A percentile compares a stretch with the other conserved stretches of the same genome.
These are phyloP conservation scores for Cutaneotrichosporon mucoides DNA, from an alignment of 1,284 basidiomycete genomes.

Conservation along the genomic window DNA sequence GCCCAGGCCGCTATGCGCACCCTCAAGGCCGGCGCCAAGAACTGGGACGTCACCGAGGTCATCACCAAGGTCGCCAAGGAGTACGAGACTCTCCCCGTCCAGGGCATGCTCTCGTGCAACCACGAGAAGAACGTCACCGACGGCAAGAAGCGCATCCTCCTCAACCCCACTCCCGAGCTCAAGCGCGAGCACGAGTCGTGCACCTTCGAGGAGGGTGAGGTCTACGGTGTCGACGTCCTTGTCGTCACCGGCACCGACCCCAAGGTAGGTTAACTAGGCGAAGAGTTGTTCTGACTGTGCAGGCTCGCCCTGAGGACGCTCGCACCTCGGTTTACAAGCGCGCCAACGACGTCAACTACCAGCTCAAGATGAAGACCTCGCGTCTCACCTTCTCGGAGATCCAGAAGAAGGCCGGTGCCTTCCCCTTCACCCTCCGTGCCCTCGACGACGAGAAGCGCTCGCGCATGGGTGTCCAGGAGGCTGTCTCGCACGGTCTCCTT, in stretches of 20 bases:
- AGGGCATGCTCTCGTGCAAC: conserved; percentile 60
- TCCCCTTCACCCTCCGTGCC: conserved; percentile 93
- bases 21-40: conserved; percentile 85
- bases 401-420: conserved; percentile 93
- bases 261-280: conserved; percentile 57
- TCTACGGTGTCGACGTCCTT: conserved; percentile 92
- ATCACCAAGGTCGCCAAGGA: conserved; percentile 68
- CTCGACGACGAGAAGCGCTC: conserved; percentile 94
- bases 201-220: conserved; percentile 88
- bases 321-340: conserved; percentile 92
- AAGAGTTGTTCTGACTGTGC: not conserved
- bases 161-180: conserved; percentile 79
- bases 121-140: conserved; percentile 92
- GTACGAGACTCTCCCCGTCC: conserved; percentile 82
- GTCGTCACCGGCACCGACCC: conserved; percentile 83
- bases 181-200: conserved; percentile 77
- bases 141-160: conserved; percentile 91
- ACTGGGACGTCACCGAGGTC: conserved; percentile 88
- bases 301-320: conserved; percentile 82
- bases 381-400: conserved; percentile 93
- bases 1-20: conserved; percentile 85
- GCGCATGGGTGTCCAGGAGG: conserved; percentile 92
- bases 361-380: conserved; percentile 96
- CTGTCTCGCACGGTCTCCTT: conserved; percentile 71
- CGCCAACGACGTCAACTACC: conserved; percentile 81